phyloP scores from a whole-genome alignment of 179 eudicot genomes.

The Beta macrorhiza region DNA sequence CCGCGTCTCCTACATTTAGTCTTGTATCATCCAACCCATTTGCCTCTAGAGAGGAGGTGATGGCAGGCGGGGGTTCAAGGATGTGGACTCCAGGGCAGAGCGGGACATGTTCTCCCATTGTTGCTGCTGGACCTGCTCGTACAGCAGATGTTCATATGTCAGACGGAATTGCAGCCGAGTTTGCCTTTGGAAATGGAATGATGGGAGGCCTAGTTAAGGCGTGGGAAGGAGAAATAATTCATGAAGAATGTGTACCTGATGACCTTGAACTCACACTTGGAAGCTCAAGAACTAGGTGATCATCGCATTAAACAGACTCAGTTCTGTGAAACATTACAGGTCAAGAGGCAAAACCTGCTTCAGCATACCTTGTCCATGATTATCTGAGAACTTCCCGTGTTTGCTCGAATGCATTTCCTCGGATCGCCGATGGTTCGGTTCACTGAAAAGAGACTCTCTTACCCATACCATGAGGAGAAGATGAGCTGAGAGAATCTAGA shows the following conservation, averaged over 20 bases:
- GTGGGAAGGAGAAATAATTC: constrained; percentile 91
- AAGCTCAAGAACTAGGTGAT: constrained; percentile 61
- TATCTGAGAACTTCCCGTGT: not conserved
- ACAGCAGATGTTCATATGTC: constrained; percentile 46
- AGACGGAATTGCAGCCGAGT: constrained; percentile 55
- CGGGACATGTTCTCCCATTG: constrained; percentile 80
- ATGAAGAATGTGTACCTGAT: constrained; percentile 78
- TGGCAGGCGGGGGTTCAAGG: constrained; percentile 48
- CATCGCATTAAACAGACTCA: not conserved
- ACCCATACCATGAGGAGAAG: not conserved
- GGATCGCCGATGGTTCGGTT: constrained; percentile 5
- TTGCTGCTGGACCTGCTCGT: constrained; percentile 29
- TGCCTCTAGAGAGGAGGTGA: constrained; percentile 55
- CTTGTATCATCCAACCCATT: constrained; percentile 67
- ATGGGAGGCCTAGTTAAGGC: constrained; percentile 62
- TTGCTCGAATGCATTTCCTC: not conserved
- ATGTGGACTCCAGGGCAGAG: constrained; percentile 89
- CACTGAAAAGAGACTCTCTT: not conserved
- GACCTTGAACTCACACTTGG: constrained; percentile 91
- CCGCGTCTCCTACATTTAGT: constrained; percentile 55
- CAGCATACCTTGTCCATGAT: not conserved
- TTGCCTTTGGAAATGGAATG: constrained; percentile 70
- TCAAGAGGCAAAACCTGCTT: not conserved
- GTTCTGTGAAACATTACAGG: not conserved
- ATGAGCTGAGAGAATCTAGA: constrained; percentile 1